Percentiles rank a stretch among this genome's conserved stretches.
Conservation (phyloP, 805 yeast genomes). For the Saturnispora gosingensis region DNA sequence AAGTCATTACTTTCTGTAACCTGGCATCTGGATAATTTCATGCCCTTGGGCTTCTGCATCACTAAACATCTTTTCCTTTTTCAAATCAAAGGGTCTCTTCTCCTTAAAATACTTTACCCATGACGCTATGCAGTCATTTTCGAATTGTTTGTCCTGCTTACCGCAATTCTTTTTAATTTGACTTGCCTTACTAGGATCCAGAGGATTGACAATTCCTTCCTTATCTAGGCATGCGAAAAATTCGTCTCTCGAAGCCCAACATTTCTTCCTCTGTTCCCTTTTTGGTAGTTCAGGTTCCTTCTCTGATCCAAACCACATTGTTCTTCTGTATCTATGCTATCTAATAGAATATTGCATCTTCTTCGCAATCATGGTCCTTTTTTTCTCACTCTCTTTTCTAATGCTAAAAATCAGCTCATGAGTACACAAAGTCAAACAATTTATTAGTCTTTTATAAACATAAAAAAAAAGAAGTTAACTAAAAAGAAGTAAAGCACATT, state of each 20-base stretch:
- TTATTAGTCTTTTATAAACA: background rate
- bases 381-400: background rate
- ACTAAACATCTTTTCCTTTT: constrained; percentile 56
- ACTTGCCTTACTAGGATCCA: constrained; percentile 35
- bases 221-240: constrained; percentile 69
- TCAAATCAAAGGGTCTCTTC: constrained; percentile 70
- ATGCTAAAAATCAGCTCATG: background rate
- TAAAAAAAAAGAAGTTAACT: background rate
- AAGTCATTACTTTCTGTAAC: constrained; percentile 16
- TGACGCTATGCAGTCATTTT: constrained; percentile 68
- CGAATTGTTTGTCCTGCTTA: constrained; percentile 45
- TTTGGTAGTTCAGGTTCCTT: constrained; percentile 34
- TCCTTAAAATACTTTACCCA: constrained; percentile 91
- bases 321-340: background rate
- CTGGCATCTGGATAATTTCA: constrained; percentile 23
- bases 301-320: constrained; percentile 5
- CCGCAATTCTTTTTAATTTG: constrained; percentile 50
- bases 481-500: constrained; percentile 4
- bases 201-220: constrained; percentile 59
- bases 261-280: constrained; percentile 58
- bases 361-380: background rate
- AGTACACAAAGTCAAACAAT: background rate
- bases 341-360: background rate
- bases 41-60: constrained; percentile 68
- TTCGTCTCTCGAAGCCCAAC: constrained; percentile 86